Evolutionary conservation across 192 early-diverging fungal species (phyloP).

Genomic region (Obelidium mucronatum): DNA sequence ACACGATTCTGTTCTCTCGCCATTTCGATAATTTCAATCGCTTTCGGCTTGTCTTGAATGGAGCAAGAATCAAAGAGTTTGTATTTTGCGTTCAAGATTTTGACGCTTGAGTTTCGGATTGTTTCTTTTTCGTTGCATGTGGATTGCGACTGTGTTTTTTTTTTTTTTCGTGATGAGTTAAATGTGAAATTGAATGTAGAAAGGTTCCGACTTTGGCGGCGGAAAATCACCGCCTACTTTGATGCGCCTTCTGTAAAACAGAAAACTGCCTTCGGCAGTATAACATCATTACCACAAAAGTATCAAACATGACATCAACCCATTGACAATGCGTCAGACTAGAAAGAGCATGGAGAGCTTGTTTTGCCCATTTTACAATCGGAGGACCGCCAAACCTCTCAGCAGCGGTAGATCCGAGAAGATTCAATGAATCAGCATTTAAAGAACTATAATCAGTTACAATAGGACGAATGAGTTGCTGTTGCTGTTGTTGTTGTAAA

Average conservation of each 20-base stretch:
- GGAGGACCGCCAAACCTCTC: constrained; percentile 4
- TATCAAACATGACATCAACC: constrained; percentile 45
- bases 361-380: background rate
- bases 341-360: background rate
- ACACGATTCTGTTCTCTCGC: constrained; percentile 13
- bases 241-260: too few relatives aligned
- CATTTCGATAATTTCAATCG: constrained; percentile 13
- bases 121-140: background rate
- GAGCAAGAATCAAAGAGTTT: constrained; percentile 17
- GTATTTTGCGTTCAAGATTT: background rate
- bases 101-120: background rate
- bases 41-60: background rate
- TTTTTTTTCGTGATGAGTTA: too few relatives aligned
- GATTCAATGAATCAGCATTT: background rate
- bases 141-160: constrained; percentile 1
- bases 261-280: background rate
- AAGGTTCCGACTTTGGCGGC: too few relatives aligned
- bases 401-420: background rate
- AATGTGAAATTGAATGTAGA: too few relatives aligned
- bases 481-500: too few relatives aligned
- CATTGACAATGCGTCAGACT: constrained; percentile 17
- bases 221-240: too few relatives aligned
- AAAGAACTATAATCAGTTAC: too few relatives aligned
- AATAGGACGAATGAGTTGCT: too few relatives aligned
- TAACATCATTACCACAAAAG: constrained; percentile 31